Evolutionary conservation across 345 rosid genomes (phyloP), one percentile per base, ranked within the genome.

Genomic region (Bruguiera gymnorhiza): DNA sequence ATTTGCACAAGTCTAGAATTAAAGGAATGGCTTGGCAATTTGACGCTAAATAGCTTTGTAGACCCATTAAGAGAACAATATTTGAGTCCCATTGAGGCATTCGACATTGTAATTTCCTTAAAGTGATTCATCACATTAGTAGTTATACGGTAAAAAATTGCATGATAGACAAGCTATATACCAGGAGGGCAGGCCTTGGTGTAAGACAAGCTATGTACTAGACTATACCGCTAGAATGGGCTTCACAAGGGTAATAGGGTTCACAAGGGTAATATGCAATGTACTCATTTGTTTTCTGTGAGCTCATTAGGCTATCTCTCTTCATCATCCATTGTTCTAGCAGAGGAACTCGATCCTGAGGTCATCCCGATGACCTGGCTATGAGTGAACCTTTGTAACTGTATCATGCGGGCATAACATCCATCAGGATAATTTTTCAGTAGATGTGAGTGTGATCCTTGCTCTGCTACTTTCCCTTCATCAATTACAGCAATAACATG

Each of bases 391-490:
- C 99, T 87, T 73, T 95, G 99, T 69, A 95, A 79, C 81, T 95
- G 97, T 75, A 88, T 90, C 99, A 95, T 95, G 67, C 99, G 62
- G 20, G 97, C 91, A 23, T 95, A 95, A 60, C 83, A 79, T 48
- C 98, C 98, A 50, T 92, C 98, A 13, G 98, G 96, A 76, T 82
- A 34, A 69, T 90, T 95, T 81, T 90, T 95, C 64, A 90, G 73
- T 11, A 95, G 83, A 69, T 90, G 92, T 0, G 92, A 85, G 75
- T 92, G 99, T 2, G 98, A 88, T 26, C 99, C 99, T 86, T 87
- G 97, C 71, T 90, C 99, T 1, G 92, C 89, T 3, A 95, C 99
- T 76, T 90, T 92, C 39, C 94, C 99, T 6, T 95, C 99, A 43
- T 95, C 97, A 3, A 95, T 95, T 24, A 95, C 92, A 0, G 96